These are phyloP conservation scores for Aspergillus quadricinctus DNA, from an alignment of 2,329 filamentous ascomycete species.

Conservation along the genomic window DNA sequence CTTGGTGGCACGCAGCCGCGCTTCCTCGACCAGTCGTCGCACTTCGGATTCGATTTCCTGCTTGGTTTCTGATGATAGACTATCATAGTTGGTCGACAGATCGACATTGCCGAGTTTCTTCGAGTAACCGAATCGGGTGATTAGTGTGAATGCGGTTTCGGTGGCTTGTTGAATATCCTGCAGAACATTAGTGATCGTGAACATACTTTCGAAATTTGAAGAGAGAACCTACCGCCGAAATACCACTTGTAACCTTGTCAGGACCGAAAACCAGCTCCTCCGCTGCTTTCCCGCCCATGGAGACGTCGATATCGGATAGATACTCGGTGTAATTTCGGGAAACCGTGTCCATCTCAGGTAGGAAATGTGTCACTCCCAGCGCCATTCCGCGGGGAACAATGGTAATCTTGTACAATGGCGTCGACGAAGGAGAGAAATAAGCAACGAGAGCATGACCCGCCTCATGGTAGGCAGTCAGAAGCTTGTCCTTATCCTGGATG, in stretches of 20 bases:
- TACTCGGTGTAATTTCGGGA: conserved; percentile 83
- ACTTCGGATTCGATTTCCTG: conserved; percentile 85
- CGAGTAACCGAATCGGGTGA: conserved; percentile 87
- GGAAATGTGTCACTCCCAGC: conserved; percentile 79
- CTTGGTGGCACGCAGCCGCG: conserved; percentile 66
- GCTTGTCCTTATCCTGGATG: conserved; percentile 88
- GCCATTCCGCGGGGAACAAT: conserved; percentile 87
- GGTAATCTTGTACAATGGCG: conserved; percentile 91
- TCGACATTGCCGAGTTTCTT: conserved; percentile 84
- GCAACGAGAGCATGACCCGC: conserved; percentile 90
- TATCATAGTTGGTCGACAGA: conserved; percentile 72
- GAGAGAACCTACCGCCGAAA: conserved; percentile 60
- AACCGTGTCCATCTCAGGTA: conserved; percentile 91
- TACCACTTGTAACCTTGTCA: conserved; percentile 89
- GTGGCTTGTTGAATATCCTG: conserved; percentile 84
- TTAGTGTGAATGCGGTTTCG: conserved; percentile 76
- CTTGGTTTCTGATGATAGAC: conserved; percentile 80
- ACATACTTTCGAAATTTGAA: background rate
- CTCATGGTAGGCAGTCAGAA: conserved; percentile 94
- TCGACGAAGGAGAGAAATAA: conserved; percentile 71
- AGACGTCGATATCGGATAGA: conserved; percentile 71
- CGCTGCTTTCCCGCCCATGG: conserved; percentile 78
- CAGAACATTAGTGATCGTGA: conserved; percentile 12
- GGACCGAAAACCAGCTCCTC: conserved; percentile 88
- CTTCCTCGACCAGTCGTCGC: conserved; percentile 76